Conservation (phyloP, 1,284 basidiomycete species). For the Rhodotorula sp. region DNA sequence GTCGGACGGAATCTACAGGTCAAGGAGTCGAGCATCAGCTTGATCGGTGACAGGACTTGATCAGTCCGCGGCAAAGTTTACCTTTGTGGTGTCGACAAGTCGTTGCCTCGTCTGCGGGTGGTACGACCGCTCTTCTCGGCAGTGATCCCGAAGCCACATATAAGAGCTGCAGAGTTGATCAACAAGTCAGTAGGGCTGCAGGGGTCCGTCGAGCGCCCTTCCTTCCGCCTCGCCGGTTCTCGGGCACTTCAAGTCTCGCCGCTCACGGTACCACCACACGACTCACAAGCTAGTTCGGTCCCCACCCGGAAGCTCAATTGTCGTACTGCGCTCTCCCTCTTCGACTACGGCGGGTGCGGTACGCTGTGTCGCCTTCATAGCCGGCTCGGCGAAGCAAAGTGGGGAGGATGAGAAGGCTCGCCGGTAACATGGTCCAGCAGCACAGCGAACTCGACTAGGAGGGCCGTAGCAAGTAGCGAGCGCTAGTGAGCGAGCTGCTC, state of each 20-base stretch:
- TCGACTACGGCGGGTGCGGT: background rate
- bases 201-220: no score
- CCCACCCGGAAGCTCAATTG: background rate
- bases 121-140: conserved; percentile 81
- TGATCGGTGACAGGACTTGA: no score
- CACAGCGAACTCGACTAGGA: no score
- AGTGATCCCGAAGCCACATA: conserved; percentile 78
- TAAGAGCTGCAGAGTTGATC: conserved; percentile 57
- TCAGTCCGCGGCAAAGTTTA: conserved; percentile 47
- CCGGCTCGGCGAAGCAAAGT: background rate
- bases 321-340: no score
- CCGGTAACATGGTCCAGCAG: background rate
- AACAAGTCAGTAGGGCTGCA: no score
- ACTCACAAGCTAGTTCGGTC: conserved; percentile 7
- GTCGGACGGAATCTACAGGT: conserved; percentile 66
- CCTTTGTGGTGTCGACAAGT: conserved; percentile 78
- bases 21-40: background rate
- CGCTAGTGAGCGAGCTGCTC: background rate
- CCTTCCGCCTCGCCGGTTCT: no score
- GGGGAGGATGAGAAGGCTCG: background rate
- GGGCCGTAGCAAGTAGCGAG: background rate
- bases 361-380: no score
- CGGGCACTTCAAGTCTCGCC: background rate
- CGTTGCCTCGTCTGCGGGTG: conserved; percentile 88
- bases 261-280: background rate